Percentiles rank a stretch among this genome's conserved stretches.
Conservation (phyloP, 352 stramenopile species). For the Phytophthora rubi region DNA sequence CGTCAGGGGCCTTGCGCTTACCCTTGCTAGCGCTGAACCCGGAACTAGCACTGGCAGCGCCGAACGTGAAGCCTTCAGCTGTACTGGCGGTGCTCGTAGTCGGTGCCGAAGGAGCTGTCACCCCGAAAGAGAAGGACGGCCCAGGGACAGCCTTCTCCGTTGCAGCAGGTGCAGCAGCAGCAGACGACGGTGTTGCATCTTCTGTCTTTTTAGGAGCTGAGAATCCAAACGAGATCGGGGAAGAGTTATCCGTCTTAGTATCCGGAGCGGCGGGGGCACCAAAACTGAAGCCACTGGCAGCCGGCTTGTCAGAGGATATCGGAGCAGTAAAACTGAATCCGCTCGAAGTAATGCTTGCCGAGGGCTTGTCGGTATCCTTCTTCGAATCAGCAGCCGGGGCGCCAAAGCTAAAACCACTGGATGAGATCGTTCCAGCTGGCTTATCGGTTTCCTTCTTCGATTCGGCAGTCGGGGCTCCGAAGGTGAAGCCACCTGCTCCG, state of each 20-base stretch:
- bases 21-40: slow-evolving; percentile 20
- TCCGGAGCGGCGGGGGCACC: slow-evolving; percentile 10
- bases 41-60: slow-evolving; percentile 12
- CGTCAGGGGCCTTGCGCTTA: slow-evolving; percentile 37
- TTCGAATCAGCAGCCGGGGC: slow-evolving; percentile 12
- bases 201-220: slow-evolving; percentile 32
- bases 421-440: slow-evolving; percentile 27
- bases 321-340: slow-evolving; percentile 34
- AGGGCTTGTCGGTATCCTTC: slow-evolving; percentile 25
- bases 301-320: slow-evolving; percentile 8
- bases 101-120: slow-evolving; percentile 8
- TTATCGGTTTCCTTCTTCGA: slow-evolving; percentile 35
- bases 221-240: slow-evolving; percentile 41
- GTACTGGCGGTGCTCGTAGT: not conserved
- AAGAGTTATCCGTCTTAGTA: slow-evolving; percentile 10
- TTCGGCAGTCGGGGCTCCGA: slow-evolving; percentile 41
- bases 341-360: slow-evolving; percentile 10
- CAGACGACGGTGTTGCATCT: slow-evolving; percentile 15
- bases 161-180: not conserved
- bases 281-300: slow-evolving; percentile 25
- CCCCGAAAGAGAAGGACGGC: slow-evolving; percentile 45
- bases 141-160: slow-evolving; percentile 12
- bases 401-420: slow-evolving; percentile 32
- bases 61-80: slow-evolving; percentile 35
- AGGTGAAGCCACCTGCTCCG: slow-evolving; percentile 48